These are phyloP conservation scores for Heimioporus sp. DNA, from an alignment of 768 basidiomycete genomes.

Conservation along the genomic window DNA sequence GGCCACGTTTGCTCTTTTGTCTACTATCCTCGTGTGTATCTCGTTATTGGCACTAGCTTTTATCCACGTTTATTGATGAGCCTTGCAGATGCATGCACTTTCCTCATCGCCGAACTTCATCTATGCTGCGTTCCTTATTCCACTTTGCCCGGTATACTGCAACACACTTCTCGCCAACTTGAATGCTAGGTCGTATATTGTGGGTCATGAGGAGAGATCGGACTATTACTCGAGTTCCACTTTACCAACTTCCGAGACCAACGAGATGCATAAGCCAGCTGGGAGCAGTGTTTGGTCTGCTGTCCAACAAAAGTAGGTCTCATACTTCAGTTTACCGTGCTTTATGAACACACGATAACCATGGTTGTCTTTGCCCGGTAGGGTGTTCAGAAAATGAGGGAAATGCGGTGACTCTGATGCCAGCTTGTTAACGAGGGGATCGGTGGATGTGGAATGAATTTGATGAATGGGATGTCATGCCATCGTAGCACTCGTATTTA, in stretches of 20 bases:
- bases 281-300: no score
- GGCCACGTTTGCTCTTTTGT: slow-evolving; percentile 49
- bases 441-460: no score
- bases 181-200: slow-evolving; percentile 1
- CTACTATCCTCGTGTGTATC: slow-evolving; percentile 44
- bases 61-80: not conserved
- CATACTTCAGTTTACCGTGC: no score
- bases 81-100: slow-evolving; percentile 1
- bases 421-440: no score
- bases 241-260: not conserved
- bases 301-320: no score
- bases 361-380: no score
- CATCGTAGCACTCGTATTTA: no score
- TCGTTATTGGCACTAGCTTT: not conserved
- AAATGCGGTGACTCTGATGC: no score
- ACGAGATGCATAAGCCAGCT: no score
- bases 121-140: not conserved
- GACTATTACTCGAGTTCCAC: not conserved
- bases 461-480: no score
- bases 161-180: slow-evolving; percentile 4
- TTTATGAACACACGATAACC: no score
- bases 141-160: slow-evolving; percentile 1
- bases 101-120: not conserved
- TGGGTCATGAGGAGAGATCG: not conserved
- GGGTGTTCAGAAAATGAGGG: no score